Percentiles rank a stretch among this genome's conserved stretches.
Conservation (phyloP, 2,329 filamentous ascomycete genomes). For the Dryadomyces quercus-mongolicae region DNA sequence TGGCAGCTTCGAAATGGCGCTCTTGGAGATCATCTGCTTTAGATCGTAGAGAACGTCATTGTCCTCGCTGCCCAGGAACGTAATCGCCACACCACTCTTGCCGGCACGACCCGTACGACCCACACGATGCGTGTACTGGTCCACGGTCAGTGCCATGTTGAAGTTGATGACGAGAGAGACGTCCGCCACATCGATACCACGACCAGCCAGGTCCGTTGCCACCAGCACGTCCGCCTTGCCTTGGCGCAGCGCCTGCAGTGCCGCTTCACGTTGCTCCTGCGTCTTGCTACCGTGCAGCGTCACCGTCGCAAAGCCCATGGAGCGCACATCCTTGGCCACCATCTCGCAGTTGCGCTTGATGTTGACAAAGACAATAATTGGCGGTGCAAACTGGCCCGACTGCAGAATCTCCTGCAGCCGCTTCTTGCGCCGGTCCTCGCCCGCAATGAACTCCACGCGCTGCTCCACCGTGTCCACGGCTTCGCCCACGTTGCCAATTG, state of each 20-base stretch:
- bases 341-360: constrained; percentile 98
- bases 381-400: constrained; percentile 67
- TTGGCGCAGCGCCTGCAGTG: constrained; percentile 70
- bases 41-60: constrained; percentile 84
- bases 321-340: constrained; percentile 85
- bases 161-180: constrained; percentile 95
- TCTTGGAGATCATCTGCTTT: constrained; percentile 91
- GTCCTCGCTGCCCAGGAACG: constrained; percentile 88
- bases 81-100: constrained; percentile 92
- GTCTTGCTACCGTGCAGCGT: constrained; percentile 94
- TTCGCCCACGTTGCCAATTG: constrained; percentile 87
- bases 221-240: constrained; percentile 80
- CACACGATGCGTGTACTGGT: constrained; percentile 92
- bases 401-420: constrained; percentile 81
- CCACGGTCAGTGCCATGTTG: constrained; percentile 92
- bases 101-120: constrained; percentile 95
- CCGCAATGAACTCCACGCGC: constrained; percentile 78
- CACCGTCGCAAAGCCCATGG: constrained; percentile 81
- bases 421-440: constrained; percentile 95
- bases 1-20: constrained; percentile 73
- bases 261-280: constrained; percentile 93
- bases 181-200: constrained; percentile 95
- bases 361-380: constrained; percentile 99
- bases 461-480: constrained; percentile 97
- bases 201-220: constrained; percentile 86